Conservation (phyloP, 306 rosid species). For the Parietaria judaica region DNA sequence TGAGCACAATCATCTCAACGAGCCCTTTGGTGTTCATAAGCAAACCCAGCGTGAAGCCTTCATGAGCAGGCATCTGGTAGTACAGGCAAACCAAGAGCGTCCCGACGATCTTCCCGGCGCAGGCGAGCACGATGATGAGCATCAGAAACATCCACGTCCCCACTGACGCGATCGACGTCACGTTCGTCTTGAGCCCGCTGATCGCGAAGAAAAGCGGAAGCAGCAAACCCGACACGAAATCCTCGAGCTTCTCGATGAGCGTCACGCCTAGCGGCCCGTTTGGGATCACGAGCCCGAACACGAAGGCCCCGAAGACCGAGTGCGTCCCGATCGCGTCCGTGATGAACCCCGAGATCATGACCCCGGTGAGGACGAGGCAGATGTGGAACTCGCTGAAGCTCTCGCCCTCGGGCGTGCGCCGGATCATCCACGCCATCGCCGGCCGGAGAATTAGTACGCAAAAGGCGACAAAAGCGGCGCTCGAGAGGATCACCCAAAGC, state of each 20-base stretch:
- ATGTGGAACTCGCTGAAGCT: conserved; percentile 55
- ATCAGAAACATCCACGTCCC: conserved; percentile 48
- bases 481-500: conserved; percentile 66
- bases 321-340: conserved; percentile 95
- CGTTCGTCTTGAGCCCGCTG: conserved; percentile 73
- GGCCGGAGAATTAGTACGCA: conserved; percentile 56
- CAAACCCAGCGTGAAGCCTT: conserved; percentile 68
- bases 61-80: conserved; percentile 56
- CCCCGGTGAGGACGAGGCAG: conserved; percentile 74
- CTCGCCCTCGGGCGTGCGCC: conserved; percentile 84
- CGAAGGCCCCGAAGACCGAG: conserved; percentile 85
- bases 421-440: conserved; percentile 44
- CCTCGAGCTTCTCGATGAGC: conserved; percentile 90
- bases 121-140: conserved; percentile 46
- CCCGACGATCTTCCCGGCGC: conserved; percentile 65
- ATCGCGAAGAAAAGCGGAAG: conserved; percentile 89
- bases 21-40: conserved; percentile 98
- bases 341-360: conserved; percentile 76
- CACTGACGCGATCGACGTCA: conserved; percentile 23
- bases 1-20: conserved; percentile 74
- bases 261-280: conserved; percentile 77
- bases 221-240: conserved; percentile 83
- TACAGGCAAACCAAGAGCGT: conserved; percentile 44
- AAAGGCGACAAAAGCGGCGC: conserved; percentile 46
- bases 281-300: conserved; percentile 82